Evolutionary conservation across 805 yeast genomes (phyloP).

Genomic region (Pichia nakasei): DNA sequence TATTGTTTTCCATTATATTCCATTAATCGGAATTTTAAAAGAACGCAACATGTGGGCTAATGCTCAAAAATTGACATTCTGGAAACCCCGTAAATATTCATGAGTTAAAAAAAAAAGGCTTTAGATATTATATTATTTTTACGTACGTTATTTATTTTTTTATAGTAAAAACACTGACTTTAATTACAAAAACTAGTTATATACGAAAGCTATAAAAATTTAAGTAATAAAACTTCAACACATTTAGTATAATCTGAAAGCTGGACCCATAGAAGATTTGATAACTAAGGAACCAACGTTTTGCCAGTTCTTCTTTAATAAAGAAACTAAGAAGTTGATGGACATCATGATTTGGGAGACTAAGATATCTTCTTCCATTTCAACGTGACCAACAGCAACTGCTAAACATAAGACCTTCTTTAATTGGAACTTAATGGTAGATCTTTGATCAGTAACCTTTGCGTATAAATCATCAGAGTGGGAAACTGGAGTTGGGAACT

Average conservation of each 20-base stretch:
- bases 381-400: slow-evolving; percentile 99
- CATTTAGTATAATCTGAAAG: slow-evolving; percentile 95
- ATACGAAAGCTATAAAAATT: not conserved
- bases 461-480: slow-evolving; percentile 96
- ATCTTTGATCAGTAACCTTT: slow-evolving; percentile 95
- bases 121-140: no score
- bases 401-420: slow-evolving; percentile 99
- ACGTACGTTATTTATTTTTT: no score
- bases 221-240: slow-evolving; percentile 3
- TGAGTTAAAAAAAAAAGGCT: no score
- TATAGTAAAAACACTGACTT: not conserved
- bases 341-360: slow-evolving; percentile 98
- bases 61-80: no score
- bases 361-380: slow-evolving; percentile 94
- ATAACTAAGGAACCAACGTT: slow-evolving; percentile 98
- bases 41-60: no score
- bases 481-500: slow-evolving; percentile 99
- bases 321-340: slow-evolving; percentile 96
- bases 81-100: no score
- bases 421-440: slow-evolving; percentile 99
- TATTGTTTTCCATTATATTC: no score
- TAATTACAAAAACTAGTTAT: not conserved
- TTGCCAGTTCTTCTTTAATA: slow-evolving; percentile 99
- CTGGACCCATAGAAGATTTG: slow-evolving; percentile 99
- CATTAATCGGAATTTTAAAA: no score